Percentiles rank a stretch among this genome's conserved stretches.
Evolutionary conservation across 345 rosid genomes (phyloP).

Genomic region (Linum lewisii): DNA sequence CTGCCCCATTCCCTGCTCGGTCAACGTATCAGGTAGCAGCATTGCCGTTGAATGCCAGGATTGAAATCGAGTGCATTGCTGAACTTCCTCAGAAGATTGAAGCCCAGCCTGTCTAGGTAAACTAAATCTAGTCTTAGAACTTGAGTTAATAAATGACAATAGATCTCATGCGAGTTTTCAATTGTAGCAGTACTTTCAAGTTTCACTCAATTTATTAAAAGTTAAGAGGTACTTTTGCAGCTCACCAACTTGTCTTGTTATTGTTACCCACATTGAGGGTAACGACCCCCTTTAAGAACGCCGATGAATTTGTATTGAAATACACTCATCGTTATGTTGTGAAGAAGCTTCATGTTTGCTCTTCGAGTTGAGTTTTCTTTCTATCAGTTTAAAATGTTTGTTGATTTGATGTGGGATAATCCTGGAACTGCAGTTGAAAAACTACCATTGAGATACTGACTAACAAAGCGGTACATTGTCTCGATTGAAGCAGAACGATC

Average conservation of each 20-base stretch:
- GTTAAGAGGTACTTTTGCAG: too few relatives aligned
- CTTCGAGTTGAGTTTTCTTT: not conserved
- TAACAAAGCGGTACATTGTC: too few relatives aligned
- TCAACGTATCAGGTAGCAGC: conserved; percentile 94
- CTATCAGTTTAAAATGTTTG: not conserved
- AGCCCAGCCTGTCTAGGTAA: not conserved
- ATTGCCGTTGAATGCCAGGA: conserved; percentile 73
- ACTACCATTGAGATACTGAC: too few relatives aligned
- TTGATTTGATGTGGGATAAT: not conserved
- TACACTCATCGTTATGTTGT: too few relatives aligned
- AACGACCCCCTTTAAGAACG: too few relatives aligned
- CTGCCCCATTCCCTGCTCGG: conserved; percentile 75
- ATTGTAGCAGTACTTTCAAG: too few relatives aligned
- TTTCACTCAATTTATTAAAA: too few relatives aligned
- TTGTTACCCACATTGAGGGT: too few relatives aligned
- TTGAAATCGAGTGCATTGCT: conserved; percentile 94
- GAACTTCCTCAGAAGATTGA: conserved; percentile 26
- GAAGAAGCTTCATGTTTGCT: not conserved
- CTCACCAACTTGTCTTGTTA: too few relatives aligned
- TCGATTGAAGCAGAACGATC: too few relatives aligned
- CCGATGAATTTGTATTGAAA: too few relatives aligned
- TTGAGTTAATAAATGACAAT: not conserved
- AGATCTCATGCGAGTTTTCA: not conserved
- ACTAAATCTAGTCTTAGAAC: not conserved
- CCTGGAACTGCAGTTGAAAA: not conserved